These are phyloP conservation scores for Phytophthora melonis DNA, from an alignment of 352 stramenopile genomes.

Conservation along the genomic window DNA sequence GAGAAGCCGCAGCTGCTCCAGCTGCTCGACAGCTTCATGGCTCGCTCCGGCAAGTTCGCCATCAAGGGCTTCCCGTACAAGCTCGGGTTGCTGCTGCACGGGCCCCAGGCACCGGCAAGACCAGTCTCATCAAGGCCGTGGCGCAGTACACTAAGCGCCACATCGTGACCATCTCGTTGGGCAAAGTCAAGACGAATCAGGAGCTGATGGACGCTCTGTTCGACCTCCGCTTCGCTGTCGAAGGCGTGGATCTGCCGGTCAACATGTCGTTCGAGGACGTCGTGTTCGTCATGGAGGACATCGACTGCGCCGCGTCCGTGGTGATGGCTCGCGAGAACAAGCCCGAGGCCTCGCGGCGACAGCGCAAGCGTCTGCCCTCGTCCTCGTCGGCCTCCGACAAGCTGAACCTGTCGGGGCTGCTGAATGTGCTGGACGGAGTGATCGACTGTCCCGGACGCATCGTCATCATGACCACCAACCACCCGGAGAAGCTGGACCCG, in stretches of 20 bases:
- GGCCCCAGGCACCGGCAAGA: conserved; percentile 92
- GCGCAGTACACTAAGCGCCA: conserved; percentile 84
- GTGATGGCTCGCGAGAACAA: conserved; percentile 60
- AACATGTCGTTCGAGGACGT: conserved; percentile 83
- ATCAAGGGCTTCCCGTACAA: conserved; percentile 93
- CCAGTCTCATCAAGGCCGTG: conserved; percentile 90
- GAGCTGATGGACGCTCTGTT: conserved; percentile 87
- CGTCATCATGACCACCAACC: conserved; percentile 90
- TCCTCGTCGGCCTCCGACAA: conserved; percentile 41
- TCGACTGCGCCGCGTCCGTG: conserved; percentile 82
- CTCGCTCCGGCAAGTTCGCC: conserved; percentile 79
- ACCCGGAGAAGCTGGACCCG: conserved; percentile 86
- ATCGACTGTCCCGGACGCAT: conserved; percentile 80
- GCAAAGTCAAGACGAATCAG: conserved; percentile 85
- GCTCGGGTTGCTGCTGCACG: conserved; percentile 87
- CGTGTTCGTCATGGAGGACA: conserved; percentile 92
- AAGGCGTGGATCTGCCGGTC: conserved; percentile 70
- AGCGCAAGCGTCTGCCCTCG: conserved; percentile 21
- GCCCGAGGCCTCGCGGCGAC: conserved; percentile 12
- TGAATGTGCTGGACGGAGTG: conserved; percentile 93
- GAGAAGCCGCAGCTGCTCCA: conserved; percentile 78
- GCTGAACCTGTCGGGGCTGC: conserved; percentile 84
- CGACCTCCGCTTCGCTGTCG: conserved; percentile 67
- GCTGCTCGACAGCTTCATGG: conserved; percentile 79
- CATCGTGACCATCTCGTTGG: conserved; percentile 78